Evolutionary conservation across 352 stramenopile species (phyloP).

Genomic region (Globisporangium splendens): DNA sequence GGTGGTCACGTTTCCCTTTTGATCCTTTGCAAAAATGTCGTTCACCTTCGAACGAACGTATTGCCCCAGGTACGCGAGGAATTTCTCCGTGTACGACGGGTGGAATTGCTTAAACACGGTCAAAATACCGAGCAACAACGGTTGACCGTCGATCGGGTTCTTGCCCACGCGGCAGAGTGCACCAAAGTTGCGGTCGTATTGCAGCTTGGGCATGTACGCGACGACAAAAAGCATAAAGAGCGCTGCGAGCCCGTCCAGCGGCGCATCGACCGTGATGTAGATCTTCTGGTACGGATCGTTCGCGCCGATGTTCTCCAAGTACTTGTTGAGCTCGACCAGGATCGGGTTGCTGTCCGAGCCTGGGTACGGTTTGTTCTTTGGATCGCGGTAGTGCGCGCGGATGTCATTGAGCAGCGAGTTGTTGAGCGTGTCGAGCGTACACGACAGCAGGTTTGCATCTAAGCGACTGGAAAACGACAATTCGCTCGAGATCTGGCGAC

Average conservation of each 20-base stretch:
- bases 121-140: slow-evolving; percentile 87
- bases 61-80: slow-evolving; percentile 91
- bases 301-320: slow-evolving; percentile 88
- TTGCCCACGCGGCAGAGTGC: slow-evolving; percentile 85
- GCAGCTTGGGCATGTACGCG: slow-evolving; percentile 92
- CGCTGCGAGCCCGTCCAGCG: slow-evolving; percentile 87
- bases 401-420: slow-evolving; percentile 88
- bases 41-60: slow-evolving; percentile 90
- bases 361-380: slow-evolving; percentile 79
- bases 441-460: slow-evolving; percentile 91
- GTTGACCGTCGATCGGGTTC: slow-evolving; percentile 92
- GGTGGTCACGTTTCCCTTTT: slow-evolving; percentile 41
- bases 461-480: slow-evolving; percentile 88
- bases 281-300: slow-evolving; percentile 94
- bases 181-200: slow-evolving; percentile 90
- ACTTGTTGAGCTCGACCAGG: slow-evolving; percentile 89
- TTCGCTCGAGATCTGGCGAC: slow-evolving; percentile 90
- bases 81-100: slow-evolving; percentile 91
- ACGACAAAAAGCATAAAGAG: slow-evolving; percentile 93
- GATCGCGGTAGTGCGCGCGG: slow-evolving; percentile 79
- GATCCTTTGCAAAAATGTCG: slow-evolving; percentile 69
- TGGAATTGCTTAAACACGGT: slow-evolving; percentile 96
- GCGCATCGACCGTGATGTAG: slow-evolving; percentile 91
- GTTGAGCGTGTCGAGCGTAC: slow-evolving; percentile 88
- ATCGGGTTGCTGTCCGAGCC: slow-evolving; percentile 76